Evolutionary conservation across 2,329 filamentous ascomycete genomes (phyloP).

Genomic region (Fusarium floridanum): DNA sequence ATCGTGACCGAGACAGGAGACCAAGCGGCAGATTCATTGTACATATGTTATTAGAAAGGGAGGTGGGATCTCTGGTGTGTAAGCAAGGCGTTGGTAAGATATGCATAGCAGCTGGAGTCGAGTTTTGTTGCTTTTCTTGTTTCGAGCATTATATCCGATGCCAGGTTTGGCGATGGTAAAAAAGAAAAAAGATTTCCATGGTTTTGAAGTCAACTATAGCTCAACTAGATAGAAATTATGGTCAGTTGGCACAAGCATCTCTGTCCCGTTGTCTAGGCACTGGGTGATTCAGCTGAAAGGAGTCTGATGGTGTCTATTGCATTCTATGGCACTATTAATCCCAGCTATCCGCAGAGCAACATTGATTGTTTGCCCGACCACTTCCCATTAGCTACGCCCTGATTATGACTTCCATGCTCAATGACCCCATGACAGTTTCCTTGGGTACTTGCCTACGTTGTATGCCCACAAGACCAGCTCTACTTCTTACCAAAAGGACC

Average conservation of each 20-base stretch:
- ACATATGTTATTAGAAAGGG: conserved; percentile 14
- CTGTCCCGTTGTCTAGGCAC: neutral
- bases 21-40: conserved; percentile 7
- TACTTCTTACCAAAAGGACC: conserved; percentile 29
- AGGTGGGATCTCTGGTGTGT: conserved; percentile 15
- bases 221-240: conserved; percentile 24
- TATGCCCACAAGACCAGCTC: neutral
- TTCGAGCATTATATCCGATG: conserved; percentile 23
- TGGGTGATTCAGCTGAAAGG: neutral
- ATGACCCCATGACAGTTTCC: neutral
- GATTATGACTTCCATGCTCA: neutral
- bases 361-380: neutral
- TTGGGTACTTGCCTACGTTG: neutral
- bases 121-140: conserved; percentile 22
- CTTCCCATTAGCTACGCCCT: neutral
- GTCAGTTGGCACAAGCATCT: conserved; percentile 9
- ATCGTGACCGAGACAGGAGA: conserved; percentile 56
- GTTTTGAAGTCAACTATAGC: conserved; percentile 19
- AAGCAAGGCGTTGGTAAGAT: conserved; percentile 42
- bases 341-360: conserved; percentile 18
- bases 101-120: conserved; percentile 43
- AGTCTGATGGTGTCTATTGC: neutral
- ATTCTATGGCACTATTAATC: conserved; percentile 4
- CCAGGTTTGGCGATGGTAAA: conserved; percentile 29
- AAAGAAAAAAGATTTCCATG: conserved; percentile 22